phyloP scores from a whole-genome alignment of 2,329 filamentous ascomycete species.

The Fusarium subglutinans region DNA sequence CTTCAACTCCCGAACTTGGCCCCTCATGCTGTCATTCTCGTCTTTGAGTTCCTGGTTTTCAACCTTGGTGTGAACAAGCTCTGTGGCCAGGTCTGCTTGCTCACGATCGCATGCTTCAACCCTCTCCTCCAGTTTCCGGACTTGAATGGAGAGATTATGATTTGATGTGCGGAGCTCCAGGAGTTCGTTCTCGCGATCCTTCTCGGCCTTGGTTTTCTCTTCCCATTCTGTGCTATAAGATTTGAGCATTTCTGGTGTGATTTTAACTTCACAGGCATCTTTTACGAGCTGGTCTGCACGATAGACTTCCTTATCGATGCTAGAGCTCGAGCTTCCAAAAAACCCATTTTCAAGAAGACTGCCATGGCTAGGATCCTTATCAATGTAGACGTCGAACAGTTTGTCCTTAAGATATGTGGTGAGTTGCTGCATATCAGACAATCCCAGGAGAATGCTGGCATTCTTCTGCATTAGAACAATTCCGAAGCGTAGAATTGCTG shows the following conservation, averaged over 20 bases:
- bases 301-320: slow-evolving; percentile 93
- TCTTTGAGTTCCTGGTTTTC: slow-evolving; percentile 91
- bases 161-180: slow-evolving; percentile 76
- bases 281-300: slow-evolving; percentile 92
- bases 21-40: slow-evolving; percentile 86
- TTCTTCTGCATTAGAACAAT: slow-evolving; percentile 98
- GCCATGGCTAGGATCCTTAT: slow-evolving; percentile 89
- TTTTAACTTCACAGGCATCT: slow-evolving; percentile 88
- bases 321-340: slow-evolving; percentile 91
- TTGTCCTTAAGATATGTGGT: slow-evolving; percentile 93
- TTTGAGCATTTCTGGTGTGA: slow-evolving; percentile 84
- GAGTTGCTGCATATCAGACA: slow-evolving; percentile 91
- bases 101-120: slow-evolving; percentile 89
- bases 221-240: slow-evolving; percentile 90
- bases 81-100: slow-evolving; percentile 89
- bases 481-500: slow-evolving; percentile 93
- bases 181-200: slow-evolving; percentile 83
- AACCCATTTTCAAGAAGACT: slow-evolving; percentile 96
- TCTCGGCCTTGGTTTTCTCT: slow-evolving; percentile 84
- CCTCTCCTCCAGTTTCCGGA: slow-evolving; percentile 88
- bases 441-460: slow-evolving; percentile 75
- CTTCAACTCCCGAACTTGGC: slow-evolving; percentile 86
- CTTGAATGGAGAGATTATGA: slow-evolving; percentile 72
- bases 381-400: slow-evolving; percentile 96
- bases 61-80: slow-evolving; percentile 91